phyloP scores from a whole-genome alignment of 768 basidiomycete genomes.

The Boletus edulis region DNA sequence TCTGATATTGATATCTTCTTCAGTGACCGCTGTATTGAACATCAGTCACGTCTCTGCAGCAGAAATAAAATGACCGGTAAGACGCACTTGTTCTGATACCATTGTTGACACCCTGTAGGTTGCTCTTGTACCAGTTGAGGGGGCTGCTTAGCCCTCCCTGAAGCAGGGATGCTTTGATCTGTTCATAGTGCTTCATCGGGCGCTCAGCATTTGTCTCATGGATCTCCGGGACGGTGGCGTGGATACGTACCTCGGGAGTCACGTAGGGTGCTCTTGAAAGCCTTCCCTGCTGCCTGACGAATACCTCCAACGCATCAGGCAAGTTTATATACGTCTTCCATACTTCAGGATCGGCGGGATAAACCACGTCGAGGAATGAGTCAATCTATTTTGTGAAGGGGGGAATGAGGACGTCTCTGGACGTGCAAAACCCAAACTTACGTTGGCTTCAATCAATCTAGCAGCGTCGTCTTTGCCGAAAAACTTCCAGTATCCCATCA shows the following conservation, averaged over 20 bases:
- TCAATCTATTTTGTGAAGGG: constrained; percentile 31
- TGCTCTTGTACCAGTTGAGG: constrained; percentile 38
- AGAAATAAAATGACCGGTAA: neutral
- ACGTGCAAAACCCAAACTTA: constrained; percentile 15
- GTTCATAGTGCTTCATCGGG: constrained; percentile 26
- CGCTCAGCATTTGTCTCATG: neutral
- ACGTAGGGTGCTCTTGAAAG: constrained; percentile 30
- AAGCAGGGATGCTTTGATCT: constrained; percentile 26
- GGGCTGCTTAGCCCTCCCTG: constrained; percentile 34
- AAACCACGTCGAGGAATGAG: constrained; percentile 36
- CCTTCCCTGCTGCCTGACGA: constrained; percentile 22
- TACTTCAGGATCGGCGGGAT: constrained; percentile 31
- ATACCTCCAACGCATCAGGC: constrained; percentile 34
- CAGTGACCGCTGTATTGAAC: constrained; percentile 17
- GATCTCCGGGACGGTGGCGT: neutral
- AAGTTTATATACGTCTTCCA: constrained; percentile 37
- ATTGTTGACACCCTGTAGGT: constrained; percentile 27
- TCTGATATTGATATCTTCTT: constrained; percentile 25
- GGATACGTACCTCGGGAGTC: constrained; percentile 28
- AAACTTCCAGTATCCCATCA: constrained; percentile 44
- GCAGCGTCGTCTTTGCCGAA: constrained; percentile 32
- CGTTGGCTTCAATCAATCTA: constrained; percentile 32
- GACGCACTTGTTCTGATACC: constrained; percentile 30
- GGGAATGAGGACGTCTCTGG: too few relatives aligned
- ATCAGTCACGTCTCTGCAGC: neutral